Evolutionary conservation across 2,329 filamentous ascomycete species (phyloP).

Genomic region (Monosporascus sp.): DNA sequence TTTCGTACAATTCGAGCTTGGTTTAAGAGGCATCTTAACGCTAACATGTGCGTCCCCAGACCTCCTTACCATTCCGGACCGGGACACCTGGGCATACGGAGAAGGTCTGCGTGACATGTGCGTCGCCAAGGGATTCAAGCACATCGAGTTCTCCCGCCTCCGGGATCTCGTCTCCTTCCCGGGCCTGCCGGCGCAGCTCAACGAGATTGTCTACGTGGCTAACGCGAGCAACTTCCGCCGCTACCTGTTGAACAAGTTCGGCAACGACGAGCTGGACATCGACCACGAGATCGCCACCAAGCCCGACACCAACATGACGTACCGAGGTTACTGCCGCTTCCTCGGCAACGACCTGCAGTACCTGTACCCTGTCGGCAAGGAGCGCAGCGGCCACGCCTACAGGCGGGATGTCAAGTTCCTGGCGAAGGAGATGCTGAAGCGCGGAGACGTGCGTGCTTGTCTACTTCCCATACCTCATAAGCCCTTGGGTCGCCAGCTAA

Average conservation of each 20-base stretch:
- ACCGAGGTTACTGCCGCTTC: slow-evolving; percentile 46
- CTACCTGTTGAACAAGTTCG: slow-evolving; percentile 38
- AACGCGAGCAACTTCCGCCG: slow-evolving; percentile 42
- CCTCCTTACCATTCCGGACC: slow-evolving; percentile 41
- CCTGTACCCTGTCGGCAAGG: slow-evolving; percentile 30
- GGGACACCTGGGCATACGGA: slow-evolving; percentile 45
- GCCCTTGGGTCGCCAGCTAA: not conserved
- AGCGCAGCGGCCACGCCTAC: slow-evolving; percentile 34
- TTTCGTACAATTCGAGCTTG: not conserved
- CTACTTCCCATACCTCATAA: not conserved
- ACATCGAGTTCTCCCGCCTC: slow-evolving; percentile 42
- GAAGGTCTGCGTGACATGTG: slow-evolving; percentile 36
- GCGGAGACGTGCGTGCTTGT: slow-evolving; percentile 38
- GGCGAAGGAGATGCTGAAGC: slow-evolving; percentile 46
- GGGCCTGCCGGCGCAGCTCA: slow-evolving; percentile 29
- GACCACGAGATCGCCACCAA: slow-evolving; percentile 36
- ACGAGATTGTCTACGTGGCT: slow-evolving; percentile 42
- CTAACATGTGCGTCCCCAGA: slow-evolving; percentile 26
- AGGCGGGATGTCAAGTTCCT: slow-evolving; percentile 41
- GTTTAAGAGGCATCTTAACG: not conserved
- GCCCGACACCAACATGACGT: slow-evolving; percentile 43
- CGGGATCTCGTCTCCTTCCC: slow-evolving; percentile 37
- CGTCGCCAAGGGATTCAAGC: slow-evolving; percentile 29
- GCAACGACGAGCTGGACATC: slow-evolving; percentile 33
- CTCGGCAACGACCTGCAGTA: slow-evolving; percentile 41